Evolutionary conservation across 1,284 basidiomycete genomes (phyloP), one percentile per base, ranked within the genome.

Genomic region (Waitea zeae): DNA sequence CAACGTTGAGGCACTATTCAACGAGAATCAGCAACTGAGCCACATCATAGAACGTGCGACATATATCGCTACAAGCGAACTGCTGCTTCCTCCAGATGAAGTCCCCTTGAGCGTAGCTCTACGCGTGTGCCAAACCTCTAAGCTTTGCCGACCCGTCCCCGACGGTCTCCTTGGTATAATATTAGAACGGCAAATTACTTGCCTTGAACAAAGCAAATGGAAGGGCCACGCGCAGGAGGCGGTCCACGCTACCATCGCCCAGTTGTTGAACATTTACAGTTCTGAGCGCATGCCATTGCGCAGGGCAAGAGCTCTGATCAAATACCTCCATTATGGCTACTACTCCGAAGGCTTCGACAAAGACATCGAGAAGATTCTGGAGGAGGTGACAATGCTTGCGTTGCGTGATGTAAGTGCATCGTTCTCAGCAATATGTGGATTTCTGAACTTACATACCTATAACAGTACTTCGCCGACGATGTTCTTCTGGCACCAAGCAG

Each of bases 21-120:
- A 56, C 13, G 36, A 50, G 3, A 50, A 67, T 19, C 68, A 62
- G 43, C 70, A 75, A 39, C 58, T 81, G 7, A 64, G 57, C 1
- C 49, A 52, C 3, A 60, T 80, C 20, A 44, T 84, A 11, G 78
- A 83, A 40, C 56, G 72, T 15, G 52, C 73, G 14, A 77, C 79
- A 0, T 74, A 73, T 38, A 57, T 78, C 17, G 71, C 67, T 4
- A 54, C 64, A 2, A 74, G 64, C 45, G 79, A 83, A 19, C 61
- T 83, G 3, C 55, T 76, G 27, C 52, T 72, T 29, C 42, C 56
- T 5, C 55, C 68, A 0, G 44, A 49, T 3, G 51, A 61, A 12
- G 51, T 77, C 3, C 70, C 70, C 0, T 49, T 74, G 5, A 49
- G 45, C 12, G 46, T 46, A 9, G 17, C 48, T 4, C 36, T 52